Evolutionary conservation across 257 asterid genomes (phyloP).

Genomic region (Scutellaria minor): DNA sequence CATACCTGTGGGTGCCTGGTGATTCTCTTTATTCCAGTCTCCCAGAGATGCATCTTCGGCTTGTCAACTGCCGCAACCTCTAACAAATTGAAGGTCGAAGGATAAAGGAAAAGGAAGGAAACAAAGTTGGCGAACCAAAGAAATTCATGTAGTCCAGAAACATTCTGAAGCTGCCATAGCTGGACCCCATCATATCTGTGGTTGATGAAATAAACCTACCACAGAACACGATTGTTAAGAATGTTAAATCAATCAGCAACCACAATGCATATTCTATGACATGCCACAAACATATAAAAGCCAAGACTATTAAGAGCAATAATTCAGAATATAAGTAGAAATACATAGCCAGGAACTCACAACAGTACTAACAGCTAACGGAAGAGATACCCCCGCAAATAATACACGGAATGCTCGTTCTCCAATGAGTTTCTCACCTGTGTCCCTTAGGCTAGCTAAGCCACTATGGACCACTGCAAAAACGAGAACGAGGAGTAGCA

Average conservation of each 20-base stretch:
- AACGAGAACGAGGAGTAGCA: conserved; percentile 71
- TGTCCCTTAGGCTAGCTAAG: conserved; percentile 93
- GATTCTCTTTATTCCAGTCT: conserved; percentile 97
- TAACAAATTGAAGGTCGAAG: conserved; percentile 89
- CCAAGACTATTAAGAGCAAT: neutral
- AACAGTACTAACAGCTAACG: conserved; percentile 86
- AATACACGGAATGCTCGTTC: conserved; percentile 95
- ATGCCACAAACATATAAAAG: neutral
- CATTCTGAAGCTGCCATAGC: conserved; percentile 90
- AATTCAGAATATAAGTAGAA: conserved; percentile 7
- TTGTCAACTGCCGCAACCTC: conserved; percentile 99
- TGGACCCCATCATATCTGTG: conserved; percentile 97
- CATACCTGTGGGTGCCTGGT: conserved; percentile 98
- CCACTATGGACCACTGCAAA: conserved; percentile 96
- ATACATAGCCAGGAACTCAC: conserved; percentile 61
- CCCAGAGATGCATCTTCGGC: conserved; percentile 99
- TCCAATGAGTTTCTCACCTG: conserved; percentile 95
- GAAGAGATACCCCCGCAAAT: conserved; percentile 92
- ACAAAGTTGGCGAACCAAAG: conserved; percentile 75
- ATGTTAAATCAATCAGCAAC: conserved; percentile 6
- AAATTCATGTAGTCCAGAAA: conserved; percentile 73
- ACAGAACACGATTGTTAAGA: conserved; percentile 29
- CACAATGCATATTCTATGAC: neutral
- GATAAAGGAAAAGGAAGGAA: conserved; percentile 88
- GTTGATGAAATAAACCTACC: conserved; percentile 90